These are phyloP conservation scores for Teunomyces stri DNA, from an alignment of 805 yeast genomes.

Conservation along the genomic window DNA sequence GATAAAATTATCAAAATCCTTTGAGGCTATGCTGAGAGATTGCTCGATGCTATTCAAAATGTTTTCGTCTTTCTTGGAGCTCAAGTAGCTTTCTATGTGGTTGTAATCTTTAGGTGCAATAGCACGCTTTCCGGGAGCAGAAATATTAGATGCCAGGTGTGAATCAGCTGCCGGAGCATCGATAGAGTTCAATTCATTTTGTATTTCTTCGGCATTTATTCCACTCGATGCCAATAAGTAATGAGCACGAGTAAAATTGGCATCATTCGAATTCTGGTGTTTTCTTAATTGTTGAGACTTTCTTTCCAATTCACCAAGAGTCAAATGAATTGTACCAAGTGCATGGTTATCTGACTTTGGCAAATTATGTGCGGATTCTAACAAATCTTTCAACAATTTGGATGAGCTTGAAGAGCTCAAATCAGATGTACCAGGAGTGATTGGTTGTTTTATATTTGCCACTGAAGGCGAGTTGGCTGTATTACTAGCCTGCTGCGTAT, in stretches of 20 bases:
- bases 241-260: constrained; percentile 68
- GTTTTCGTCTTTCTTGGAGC: constrained; percentile 75
- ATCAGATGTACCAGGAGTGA: constrained; percentile 5
- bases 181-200: constrained; percentile 15
- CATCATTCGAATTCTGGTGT: constrained; percentile 27
- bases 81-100: constrained; percentile 61
- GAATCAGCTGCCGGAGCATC: constrained; percentile 12
- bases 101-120: constrained; percentile 4
- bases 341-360: constrained; percentile 61
- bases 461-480: neutral
- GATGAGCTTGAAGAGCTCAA: constrained; percentile 10
- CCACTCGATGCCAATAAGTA: constrained; percentile 90
- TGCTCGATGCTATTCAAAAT: constrained; percentile 81
- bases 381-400: constrained; percentile 58
- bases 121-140: constrained; percentile 2
- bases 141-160: constrained; percentile 2
- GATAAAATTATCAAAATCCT: constrained; percentile 78
- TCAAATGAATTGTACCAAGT: constrained; percentile 76
- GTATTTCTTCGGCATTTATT: constrained; percentile 32
- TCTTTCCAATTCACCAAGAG: constrained; percentile 73
- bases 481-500: neutral
- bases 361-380: constrained; percentile 73
- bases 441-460: neutral
- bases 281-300: constrained; percentile 60
- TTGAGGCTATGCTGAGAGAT: constrained; percentile 66